Evolutionary conservation across 192 early-diverging fungal species (phyloP).

Genomic region (Podila verticillata): DNA sequence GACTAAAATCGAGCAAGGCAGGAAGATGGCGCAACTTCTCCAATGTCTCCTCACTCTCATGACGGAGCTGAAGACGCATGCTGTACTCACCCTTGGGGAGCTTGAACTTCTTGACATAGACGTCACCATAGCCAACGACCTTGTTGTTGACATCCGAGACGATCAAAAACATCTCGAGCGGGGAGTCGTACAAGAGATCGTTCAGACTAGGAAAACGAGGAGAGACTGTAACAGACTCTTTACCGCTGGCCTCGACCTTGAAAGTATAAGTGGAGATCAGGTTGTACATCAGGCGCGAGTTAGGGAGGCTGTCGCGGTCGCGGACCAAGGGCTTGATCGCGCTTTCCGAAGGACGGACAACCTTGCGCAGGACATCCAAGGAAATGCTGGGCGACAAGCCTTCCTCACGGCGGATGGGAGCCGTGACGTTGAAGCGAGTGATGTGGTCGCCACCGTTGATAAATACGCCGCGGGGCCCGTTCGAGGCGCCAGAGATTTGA

Average conservation of each 20-base stretch:
- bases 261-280: constrained; percentile 82
- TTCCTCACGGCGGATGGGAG: constrained; percentile 80
- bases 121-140: constrained; percentile 72
- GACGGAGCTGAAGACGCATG: constrained; percentile 81
- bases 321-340: constrained; percentile 68
- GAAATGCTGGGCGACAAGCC: constrained; percentile 62
- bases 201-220: constrained; percentile 69
- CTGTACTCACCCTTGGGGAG: constrained; percentile 88
- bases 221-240: constrained; percentile 61
- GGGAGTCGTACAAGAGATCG: constrained; percentile 83
- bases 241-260: constrained; percentile 62
- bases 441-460: constrained; percentile 58
- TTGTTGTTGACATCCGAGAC: constrained; percentile 88
- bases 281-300: constrained; percentile 72
- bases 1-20: constrained; percentile 70
- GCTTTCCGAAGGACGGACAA: constrained; percentile 72
- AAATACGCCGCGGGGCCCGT: constrained; percentile 51
- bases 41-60: constrained; percentile 72
- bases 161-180: constrained; percentile 72
- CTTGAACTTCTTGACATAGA: constrained; percentile 76
- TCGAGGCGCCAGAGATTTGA: constrained; percentile 55
- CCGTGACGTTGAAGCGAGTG: constrained; percentile 75
- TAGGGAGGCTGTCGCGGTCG: constrained; percentile 82
- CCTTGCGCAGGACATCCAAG: constrained; percentile 70
- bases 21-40: constrained; percentile 76